Evolutionary conservation across 2,329 filamentous ascomycete genomes (phyloP).

Genomic region (Scedosporium dehoogii): DNA sequence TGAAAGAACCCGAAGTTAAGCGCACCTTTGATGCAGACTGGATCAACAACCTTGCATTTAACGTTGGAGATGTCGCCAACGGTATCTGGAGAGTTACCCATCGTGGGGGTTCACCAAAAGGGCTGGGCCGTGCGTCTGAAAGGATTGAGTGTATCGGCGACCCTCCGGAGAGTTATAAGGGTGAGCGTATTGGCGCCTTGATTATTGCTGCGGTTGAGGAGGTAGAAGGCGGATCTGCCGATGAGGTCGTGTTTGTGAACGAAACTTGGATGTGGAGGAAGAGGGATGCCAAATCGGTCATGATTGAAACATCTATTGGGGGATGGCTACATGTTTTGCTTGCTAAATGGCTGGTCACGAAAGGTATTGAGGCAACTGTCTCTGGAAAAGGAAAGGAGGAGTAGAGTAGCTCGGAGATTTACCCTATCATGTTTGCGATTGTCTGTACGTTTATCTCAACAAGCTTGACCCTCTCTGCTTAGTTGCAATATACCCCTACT

Average conservation of each 20-base stretch:
- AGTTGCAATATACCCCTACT: neutral
- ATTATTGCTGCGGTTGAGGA: slow-evolving; percentile 10
- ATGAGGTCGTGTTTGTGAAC: slow-evolving; percentile 20
- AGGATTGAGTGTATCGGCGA: slow-evolving; percentile 20
- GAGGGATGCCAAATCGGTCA: slow-evolving; percentile 15
- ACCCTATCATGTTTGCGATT: neutral
- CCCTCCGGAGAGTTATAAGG: slow-evolving; percentile 12
- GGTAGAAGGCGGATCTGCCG: neutral
- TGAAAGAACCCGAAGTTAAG: slow-evolving; percentile 12
- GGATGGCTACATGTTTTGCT: slow-evolving; percentile 20
- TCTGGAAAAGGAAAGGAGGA: neutral
- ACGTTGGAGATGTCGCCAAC: slow-evolving; percentile 18
- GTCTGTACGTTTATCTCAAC: neutral
- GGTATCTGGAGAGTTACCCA: slow-evolving; percentile 21
- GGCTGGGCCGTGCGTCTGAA: slow-evolving; percentile 10
- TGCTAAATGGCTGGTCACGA: slow-evolving; percentile 19
- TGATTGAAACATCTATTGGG: slow-evolving; percentile 19
- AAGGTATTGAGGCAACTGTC: slow-evolving; percentile 12
- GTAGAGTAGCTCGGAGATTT: neutral
- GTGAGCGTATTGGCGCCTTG: slow-evolving; percentile 9
- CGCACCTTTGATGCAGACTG: slow-evolving; percentile 16
- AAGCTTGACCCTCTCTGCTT: neutral
- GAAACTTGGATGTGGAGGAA: slow-evolving; percentile 30
- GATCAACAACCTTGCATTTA: slow-evolving; percentile 15
- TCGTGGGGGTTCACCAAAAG: slow-evolving; percentile 9